phyloP scores from a whole-genome alignment of 441 rosid species.

The Populus tomentosa region DNA sequence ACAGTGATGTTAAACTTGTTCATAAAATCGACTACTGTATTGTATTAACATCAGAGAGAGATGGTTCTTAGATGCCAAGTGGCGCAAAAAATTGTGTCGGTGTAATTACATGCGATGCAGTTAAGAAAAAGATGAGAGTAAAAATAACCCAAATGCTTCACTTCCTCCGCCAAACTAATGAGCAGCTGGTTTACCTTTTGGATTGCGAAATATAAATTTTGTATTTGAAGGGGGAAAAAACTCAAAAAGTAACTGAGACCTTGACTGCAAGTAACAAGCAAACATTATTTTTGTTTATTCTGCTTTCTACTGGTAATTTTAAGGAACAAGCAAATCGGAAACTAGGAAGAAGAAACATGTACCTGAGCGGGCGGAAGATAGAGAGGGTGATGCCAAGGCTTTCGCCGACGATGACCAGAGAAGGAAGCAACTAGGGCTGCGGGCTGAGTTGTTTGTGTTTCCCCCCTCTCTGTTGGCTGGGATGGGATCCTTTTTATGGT shows the following conservation, averaged over 20 bases:
- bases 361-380: constrained; percentile 15
- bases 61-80: neutral
- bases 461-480: neutral
- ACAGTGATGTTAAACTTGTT: neutral
- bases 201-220: no score
- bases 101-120: neutral
- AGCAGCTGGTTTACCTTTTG: no score
- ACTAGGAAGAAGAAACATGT: neutral
- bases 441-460: constrained; percentile 1
- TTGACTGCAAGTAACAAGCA: no score
- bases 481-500: no score
- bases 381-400: neutral
- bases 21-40: neutral
- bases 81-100: neutral
- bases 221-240: neutral
- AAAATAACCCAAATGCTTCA: no score
- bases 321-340: no score
- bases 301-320: no score
- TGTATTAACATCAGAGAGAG: neutral
- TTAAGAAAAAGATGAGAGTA: neutral
- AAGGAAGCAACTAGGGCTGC: neutral
- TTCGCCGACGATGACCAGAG: neutral
- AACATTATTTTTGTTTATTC: no score
- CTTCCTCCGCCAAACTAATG: no score
- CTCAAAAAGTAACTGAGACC: no score